A percentile compares a stretch with the other conserved stretches of the same genome.
phyloP scores from a whole-genome alignment of 116 monocot genomes.

The Cymodocea nodosa region DNA sequence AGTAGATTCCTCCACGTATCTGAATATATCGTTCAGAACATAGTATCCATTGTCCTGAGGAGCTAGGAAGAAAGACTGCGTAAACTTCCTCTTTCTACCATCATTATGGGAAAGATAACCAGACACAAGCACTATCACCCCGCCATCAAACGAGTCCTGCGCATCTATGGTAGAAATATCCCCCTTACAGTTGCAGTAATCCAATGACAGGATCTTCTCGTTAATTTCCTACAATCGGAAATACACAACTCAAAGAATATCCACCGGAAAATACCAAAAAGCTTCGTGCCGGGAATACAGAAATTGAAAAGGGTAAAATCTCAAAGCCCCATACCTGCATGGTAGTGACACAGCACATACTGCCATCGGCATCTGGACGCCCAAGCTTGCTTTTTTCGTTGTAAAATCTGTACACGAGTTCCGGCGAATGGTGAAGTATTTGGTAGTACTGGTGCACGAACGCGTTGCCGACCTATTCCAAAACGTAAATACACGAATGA shows the following conservation, averaged over 20 bases:
- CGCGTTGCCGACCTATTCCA: constrained; percentile 57
- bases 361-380: constrained; percentile 38
- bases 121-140: constrained; percentile 82
- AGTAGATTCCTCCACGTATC: constrained; percentile 30
- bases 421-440: constrained; percentile 66
- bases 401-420: constrained; percentile 67
- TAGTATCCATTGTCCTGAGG: constrained; percentile 81
- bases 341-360: constrained; percentile 45
- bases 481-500: not conserved
- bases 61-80: constrained; percentile 91
- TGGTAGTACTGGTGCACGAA: constrained; percentile 86
- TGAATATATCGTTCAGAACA: constrained; percentile 85
- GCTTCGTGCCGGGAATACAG: not conserved
- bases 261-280: not conserved
- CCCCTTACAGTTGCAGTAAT: constrained; percentile 27
- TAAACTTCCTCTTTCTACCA: constrained; percentile 43
- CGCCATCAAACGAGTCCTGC: constrained; percentile 58
- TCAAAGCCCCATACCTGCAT: constrained; percentile 29
- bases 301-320: not conserved
- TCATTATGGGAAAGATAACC: constrained; percentile 57
- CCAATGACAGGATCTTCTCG: constrained; percentile 74
- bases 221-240: constrained; percentile 49
- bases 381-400: constrained; percentile 71
- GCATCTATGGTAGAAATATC: constrained; percentile 82
- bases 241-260: not conserved